Evolutionary conservation across 257 asterid genomes (phyloP).

Genomic region (Coffea canephora): DNA sequence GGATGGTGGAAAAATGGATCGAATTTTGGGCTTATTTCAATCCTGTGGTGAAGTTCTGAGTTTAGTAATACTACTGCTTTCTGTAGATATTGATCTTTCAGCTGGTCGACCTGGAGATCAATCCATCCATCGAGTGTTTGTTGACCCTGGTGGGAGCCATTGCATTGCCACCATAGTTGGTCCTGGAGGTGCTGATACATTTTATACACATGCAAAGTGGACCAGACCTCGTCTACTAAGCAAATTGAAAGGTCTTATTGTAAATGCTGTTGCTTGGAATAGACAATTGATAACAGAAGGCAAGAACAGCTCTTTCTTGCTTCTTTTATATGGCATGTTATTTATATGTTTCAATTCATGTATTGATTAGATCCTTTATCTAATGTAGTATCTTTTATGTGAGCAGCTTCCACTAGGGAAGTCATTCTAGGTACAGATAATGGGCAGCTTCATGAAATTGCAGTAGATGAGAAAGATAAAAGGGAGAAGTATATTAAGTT

Average conservation of each 20-base stretch:
- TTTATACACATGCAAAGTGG: slow-evolving; percentile 92
- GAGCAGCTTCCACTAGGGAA: slow-evolving; percentile 87
- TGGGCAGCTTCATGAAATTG: slow-evolving; percentile 89
- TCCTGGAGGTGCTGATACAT: slow-evolving; percentile 87
- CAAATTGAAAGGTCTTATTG: slow-evolving; percentile 74
- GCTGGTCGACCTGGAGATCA: slow-evolving; percentile 91
- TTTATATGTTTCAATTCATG: not conserved
- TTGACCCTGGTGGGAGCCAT: slow-evolving; percentile 97
- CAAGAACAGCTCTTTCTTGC: slow-evolving; percentile 6
- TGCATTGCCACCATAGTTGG: slow-evolving; percentile 91
- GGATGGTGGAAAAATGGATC: not conserved
- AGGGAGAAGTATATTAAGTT: slow-evolving; percentile 81
- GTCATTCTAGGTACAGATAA: slow-evolving; percentile 81
- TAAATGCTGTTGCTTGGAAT: slow-evolving; percentile 93
- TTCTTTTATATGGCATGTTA: not conserved
- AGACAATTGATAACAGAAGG: slow-evolving; percentile 92
- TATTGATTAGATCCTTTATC: not conserved
- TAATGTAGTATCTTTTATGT: slow-evolving; percentile 22
- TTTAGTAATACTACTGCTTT: slow-evolving; percentile 2
- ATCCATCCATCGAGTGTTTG: slow-evolving; percentile 82
- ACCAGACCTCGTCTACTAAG: slow-evolving; percentile 76
- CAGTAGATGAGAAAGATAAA: slow-evolving; percentile 96
- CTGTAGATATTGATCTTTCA: slow-evolving; percentile 84
- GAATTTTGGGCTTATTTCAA: not conserved
- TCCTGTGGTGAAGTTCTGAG: not conserved